These are phyloP conservation scores for Ilex paraguariensis DNA, from an alignment of 305 asterid species.

Conservation along the genomic window DNA sequence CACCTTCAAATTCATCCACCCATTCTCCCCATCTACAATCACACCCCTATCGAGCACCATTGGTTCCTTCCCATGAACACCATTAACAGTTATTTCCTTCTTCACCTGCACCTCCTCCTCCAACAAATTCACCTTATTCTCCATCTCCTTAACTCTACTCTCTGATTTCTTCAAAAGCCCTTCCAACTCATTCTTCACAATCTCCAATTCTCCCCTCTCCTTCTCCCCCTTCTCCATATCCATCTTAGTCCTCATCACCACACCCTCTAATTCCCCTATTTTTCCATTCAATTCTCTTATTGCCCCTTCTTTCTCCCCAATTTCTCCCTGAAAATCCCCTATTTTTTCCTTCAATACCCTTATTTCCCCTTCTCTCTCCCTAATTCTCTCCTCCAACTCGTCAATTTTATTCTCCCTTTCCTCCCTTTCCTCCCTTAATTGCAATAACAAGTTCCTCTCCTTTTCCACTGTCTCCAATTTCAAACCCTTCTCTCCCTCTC, in stretches of 20 bases:
- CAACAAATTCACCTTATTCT: constrained; percentile 23
- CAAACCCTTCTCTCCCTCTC: constrained; percentile 34
- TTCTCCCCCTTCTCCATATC: constrained; percentile 25
- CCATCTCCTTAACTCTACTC: constrained; percentile 33
- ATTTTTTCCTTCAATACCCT: constrained; percentile 29
- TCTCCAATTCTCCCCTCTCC: constrained; percentile 37
- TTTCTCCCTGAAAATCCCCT: constrained; percentile 28
- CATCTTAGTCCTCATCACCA: constrained; percentile 11
- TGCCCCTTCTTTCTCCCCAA: constrained; percentile 42
- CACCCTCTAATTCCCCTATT: constrained; percentile 41
- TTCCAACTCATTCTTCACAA: constrained; percentile 27
- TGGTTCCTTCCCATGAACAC: constrained; percentile 2
- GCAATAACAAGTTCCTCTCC: constrained; percentile 46
- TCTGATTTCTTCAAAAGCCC: constrained; percentile 22
- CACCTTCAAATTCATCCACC: constrained; percentile 19
- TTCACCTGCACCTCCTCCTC: constrained; percentile 17
- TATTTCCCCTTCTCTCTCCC: constrained; percentile 43
- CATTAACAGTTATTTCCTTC: constrained; percentile 23
- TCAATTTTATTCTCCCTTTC: background rate
- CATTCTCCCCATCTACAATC: constrained; percentile 26
- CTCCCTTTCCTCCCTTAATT: background rate
- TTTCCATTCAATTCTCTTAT: constrained; percentile 32
- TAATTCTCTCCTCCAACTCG: constrained; percentile 30
- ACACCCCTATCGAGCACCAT: constrained; percentile 14
- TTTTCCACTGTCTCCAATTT: constrained; percentile 38